A percentile compares a stretch with the other conserved stretches of the same genome.
phyloP scores from a whole-genome alignment of 2,329 filamentous ascomycete species.

The Xylariaceae sp. region DNA sequence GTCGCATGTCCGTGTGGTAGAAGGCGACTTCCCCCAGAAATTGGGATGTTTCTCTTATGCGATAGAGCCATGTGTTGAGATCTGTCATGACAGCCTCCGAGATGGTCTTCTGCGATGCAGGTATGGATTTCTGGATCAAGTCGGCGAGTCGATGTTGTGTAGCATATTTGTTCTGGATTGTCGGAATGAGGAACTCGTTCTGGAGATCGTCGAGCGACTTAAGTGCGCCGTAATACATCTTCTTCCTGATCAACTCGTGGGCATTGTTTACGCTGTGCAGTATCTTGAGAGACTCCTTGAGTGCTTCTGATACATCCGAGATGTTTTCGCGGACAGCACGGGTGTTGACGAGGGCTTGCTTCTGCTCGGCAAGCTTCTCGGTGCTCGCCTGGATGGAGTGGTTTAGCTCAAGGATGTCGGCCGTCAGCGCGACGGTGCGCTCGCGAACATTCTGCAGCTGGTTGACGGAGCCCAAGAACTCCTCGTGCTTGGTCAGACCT shows the following conservation, averaged over 20 bases:
- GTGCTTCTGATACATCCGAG: slow-evolving; percentile 81
- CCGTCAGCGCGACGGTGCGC: slow-evolving; percentile 82
- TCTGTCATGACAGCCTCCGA: slow-evolving; percentile 97
- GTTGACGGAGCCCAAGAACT: slow-evolving; percentile 91
- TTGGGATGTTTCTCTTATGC: slow-evolving; percentile 92
- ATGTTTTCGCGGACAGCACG: slow-evolving; percentile 92
- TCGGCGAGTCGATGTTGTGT: slow-evolving; percentile 94
- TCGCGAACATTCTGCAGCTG: slow-evolving; percentile 90
- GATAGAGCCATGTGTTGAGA: slow-evolving; percentile 93
- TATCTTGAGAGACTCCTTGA: slow-evolving; percentile 90
- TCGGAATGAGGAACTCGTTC: slow-evolving; percentile 81
- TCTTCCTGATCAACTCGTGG: slow-evolving; percentile 85
- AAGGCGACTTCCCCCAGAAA: slow-evolving; percentile 95
- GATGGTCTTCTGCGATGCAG: slow-evolving; percentile 86
- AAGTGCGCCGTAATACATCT: slow-evolving; percentile 92
- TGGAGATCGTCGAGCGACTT: slow-evolving; percentile 94
- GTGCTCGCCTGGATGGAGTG: slow-evolving; percentile 94
- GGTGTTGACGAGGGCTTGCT: slow-evolving; percentile 90
- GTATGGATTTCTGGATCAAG: slow-evolving; percentile 93
- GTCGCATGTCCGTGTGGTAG: slow-evolving; percentile 87
- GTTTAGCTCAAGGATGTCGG: slow-evolving; percentile 88
- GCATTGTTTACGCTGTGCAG: slow-evolving; percentile 90
- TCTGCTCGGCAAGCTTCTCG: slow-evolving; percentile 89
- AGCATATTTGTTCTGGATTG: slow-evolving; percentile 76
- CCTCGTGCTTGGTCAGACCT: slow-evolving; percentile 93